These are phyloP conservation scores for Hygrophorus russula DNA, from an alignment of 768 basidiomycete species.

Conservation along the genomic window DNA sequence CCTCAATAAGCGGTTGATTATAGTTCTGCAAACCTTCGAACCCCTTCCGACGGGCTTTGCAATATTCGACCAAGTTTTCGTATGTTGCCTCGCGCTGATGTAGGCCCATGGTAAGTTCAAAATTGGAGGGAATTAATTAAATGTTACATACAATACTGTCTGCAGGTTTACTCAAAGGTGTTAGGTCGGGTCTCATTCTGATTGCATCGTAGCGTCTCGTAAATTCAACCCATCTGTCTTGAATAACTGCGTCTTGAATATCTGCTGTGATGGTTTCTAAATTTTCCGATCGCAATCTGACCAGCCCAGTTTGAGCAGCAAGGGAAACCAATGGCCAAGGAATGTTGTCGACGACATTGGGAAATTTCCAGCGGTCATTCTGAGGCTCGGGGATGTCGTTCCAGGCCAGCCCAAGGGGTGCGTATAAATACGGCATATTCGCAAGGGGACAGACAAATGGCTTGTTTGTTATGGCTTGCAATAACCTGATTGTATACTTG, in stretches of 20 bases:
- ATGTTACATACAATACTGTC: slow-evolving; percentile 47
- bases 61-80: slow-evolving; percentile 54
- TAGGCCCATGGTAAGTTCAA: slow-evolving; percentile 6
- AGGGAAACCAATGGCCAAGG: slow-evolving; percentile 52
- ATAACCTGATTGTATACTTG: slow-evolving; percentile 53
- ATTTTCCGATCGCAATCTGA: slow-evolving; percentile 30
- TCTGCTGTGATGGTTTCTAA: slow-evolving; percentile 29
- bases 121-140: slow-evolving; percentile 1
- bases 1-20: slow-evolving; percentile 65
- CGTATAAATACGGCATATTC: slow-evolving; percentile 54
- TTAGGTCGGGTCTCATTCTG: slow-evolving; percentile 51
- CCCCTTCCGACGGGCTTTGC: slow-evolving; percentile 46
- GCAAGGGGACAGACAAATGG: slow-evolving; percentile 43
- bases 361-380: slow-evolving; percentile 13
- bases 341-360: slow-evolving; percentile 34
- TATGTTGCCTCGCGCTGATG: slow-evolving; percentile 51
- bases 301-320: slow-evolving; percentile 41
- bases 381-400: slow-evolving; percentile 11
- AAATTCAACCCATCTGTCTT: slow-evolving; percentile 69
- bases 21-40: slow-evolving; percentile 52
- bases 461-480: slow-evolving; percentile 57
- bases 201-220: slow-evolving; percentile 57
- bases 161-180: slow-evolving; percentile 57
- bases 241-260: slow-evolving; percentile 54
- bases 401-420: slow-evolving; percentile 42